Base-by-base conservation (phyloP, 2,329 filamentous ascomycete species). In the Ophiocordyceps camponoti-rufipedis region DNA sequence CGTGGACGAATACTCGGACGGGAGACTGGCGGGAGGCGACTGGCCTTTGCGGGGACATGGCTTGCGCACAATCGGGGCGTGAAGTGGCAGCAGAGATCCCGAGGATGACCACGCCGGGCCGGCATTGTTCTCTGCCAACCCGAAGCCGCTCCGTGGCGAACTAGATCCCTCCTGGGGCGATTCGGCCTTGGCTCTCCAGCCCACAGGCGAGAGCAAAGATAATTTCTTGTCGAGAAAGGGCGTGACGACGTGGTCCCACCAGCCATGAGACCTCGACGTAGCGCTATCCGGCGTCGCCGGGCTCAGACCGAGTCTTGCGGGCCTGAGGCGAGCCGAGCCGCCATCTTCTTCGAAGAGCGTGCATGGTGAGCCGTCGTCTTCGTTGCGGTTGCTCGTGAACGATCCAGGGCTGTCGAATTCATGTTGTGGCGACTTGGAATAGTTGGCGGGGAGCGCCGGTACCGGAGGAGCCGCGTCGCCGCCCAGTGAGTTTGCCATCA, bases 211-310 rank as follows among this genome's bases (percentile, higher is more conserved):
- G 12, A 63, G 53, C 44, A 71, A 67, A 35, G 67, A 69, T 13
- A 63, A 53, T 44, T 52, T 60, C 54, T 52, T 69, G 54, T 71
- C 67, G 14, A 62, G 53, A 54, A 86, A 86, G 0, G 82, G 82
- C 1, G 82, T 83, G 8, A 74, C 79, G 46, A 87, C 75, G 51
- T 83, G 71, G 53, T 85, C 83, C 82, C 82, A 87, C 82, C 82
- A 87, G 18, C 82, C 82, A 48, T 71, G 69, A 28, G 79, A 80
- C 46, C 69, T 70, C 11, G 74, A 71, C 40, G 67, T 70, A 28
- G 72, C 74, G 39, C 72, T 74, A 43, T 68, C 59, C 41, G 68
- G 59, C 40, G 64, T 39, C 35, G 35, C 8, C n/a, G 35, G 16
- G 35, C 9, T 61, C 51, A 64, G 43, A 42, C 58, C 55, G 9